phyloP scores from a whole-genome alignment of 257 asterid genomes.

The Paraleonurus japonicus region DNA sequence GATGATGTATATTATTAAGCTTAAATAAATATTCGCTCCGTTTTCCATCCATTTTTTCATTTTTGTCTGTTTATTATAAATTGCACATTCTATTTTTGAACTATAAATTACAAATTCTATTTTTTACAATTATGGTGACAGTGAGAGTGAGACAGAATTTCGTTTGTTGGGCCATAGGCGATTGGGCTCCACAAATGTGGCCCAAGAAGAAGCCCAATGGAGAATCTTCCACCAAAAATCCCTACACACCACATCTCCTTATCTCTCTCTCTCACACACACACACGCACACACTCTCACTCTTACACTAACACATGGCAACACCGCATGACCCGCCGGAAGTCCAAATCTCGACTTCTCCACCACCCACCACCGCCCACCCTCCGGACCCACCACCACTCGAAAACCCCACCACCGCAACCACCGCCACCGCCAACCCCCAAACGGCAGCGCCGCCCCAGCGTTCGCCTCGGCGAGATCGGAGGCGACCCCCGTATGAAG shows the following conservation, averaged over 20 bases:
- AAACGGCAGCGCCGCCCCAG: constrained; percentile 98
- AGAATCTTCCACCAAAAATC: constrained; percentile 7
- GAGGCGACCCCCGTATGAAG: constrained; percentile 72
- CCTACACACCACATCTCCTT: constrained; percentile 20
- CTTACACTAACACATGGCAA: constrained; percentile 51
- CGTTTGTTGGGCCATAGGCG: too few relatives aligned
- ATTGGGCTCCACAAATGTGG: not conserved
- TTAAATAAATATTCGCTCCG: too few relatives aligned
- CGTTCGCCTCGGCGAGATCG: constrained; percentile 97
- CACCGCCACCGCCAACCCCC: constrained; percentile 53
- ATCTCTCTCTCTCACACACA: constrained; percentile 16
- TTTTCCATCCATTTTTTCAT: too few relatives aligned
- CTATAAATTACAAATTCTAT: too few relatives aligned
- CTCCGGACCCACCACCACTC: constrained; percentile 43
- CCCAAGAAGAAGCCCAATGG: constrained; percentile 13
- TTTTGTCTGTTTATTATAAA: too few relatives aligned
- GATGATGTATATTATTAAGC: too few relatives aligned
- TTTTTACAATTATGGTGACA: too few relatives aligned
- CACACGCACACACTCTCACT: constrained; percentile 17
- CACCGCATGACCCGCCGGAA: constrained; percentile 64
- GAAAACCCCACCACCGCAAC: constrained; percentile 36
- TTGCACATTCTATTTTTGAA: too few relatives aligned
- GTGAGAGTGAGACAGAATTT: too few relatives aligned
- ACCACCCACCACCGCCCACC: constrained; percentile 33
- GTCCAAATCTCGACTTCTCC: constrained; percentile 39